A percentile compares a stretch with the other conserved stretches of the same genome.
Evolutionary conservation across 2,329 filamentous ascomycete species (phyloP).

Genomic region (Neonectria hederae): DNA sequence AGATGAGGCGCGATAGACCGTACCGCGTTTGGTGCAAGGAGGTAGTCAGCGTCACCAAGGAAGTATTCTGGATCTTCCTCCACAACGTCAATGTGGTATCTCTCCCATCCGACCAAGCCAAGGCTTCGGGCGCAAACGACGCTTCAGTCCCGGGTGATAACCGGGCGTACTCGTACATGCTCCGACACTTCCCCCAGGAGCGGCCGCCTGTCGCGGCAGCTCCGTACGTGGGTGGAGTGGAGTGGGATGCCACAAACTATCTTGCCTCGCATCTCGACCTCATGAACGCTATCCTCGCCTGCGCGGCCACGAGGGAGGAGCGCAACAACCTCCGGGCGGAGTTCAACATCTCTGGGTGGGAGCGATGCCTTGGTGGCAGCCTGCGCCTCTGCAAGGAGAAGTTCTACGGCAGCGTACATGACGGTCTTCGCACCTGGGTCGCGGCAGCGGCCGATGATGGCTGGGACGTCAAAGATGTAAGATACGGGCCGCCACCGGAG

Average conservation of each 20-base stretch:
- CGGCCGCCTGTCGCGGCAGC: constrained; percentile 91
- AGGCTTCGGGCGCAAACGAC: constrained; percentile 35
- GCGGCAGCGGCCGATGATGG: constrained; percentile 86
- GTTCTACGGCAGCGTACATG: constrained; percentile 93
- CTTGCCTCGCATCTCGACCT: constrained; percentile 92
- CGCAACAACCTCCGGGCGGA: constrained; percentile 83
- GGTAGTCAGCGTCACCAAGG: constrained; percentile 90
- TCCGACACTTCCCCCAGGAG: constrained; percentile 81
- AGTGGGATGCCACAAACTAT: constrained; percentile 99
- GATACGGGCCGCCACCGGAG: constrained; percentile 69
- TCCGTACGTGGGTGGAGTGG: constrained; percentile 94
- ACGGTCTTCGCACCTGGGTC: constrained; percentile 89
- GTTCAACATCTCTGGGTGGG: constrained; percentile 85
- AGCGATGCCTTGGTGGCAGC: constrained; percentile 86
- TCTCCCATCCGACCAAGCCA: constrained; percentile 59
- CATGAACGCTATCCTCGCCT: constrained; percentile 88
- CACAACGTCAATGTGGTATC: constrained; percentile 91
- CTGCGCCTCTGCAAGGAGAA: constrained; percentile 96
- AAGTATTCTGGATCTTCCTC: constrained; percentile 99
- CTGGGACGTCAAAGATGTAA: constrained; percentile 85
- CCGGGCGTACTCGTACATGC: constrained; percentile 68
- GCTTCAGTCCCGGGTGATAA: constrained; percentile 47
- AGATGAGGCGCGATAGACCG: constrained; percentile 86
- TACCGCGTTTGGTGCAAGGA: constrained; percentile 97
- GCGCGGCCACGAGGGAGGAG: constrained; percentile 72